These are phyloP conservation scores for Fusarium nurragi DNA, from an alignment of 2,329 filamentous ascomycete genomes.

Conservation along the genomic window DNA sequence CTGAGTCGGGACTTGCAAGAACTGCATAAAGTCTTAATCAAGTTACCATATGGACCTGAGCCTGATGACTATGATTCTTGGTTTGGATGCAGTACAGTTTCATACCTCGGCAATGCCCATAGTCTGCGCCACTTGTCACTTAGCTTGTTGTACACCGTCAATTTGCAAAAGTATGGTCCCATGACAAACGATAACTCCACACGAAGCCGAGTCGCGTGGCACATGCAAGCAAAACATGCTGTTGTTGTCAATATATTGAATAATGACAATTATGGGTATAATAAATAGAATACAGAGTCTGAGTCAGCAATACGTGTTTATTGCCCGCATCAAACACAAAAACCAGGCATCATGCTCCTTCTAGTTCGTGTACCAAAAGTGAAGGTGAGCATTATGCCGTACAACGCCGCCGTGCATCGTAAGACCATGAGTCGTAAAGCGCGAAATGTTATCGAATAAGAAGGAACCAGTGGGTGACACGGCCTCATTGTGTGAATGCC, in stretches of 20 bases:
- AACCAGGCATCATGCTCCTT: slow-evolving; percentile 15
- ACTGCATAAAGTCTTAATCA: neutral
- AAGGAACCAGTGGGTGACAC: neutral
- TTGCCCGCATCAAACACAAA: slow-evolving; percentile 16
- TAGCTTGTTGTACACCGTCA: slow-evolving; percentile 34
- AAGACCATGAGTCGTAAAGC: slow-evolving; percentile 32
- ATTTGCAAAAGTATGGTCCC: slow-evolving; percentile 23
- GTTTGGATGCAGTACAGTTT: neutral
- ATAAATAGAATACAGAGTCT: slow-evolving; percentile 6
- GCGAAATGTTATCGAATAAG: slow-evolving; percentile 3
- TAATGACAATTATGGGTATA: slow-evolving; percentile 19
- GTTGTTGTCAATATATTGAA: slow-evolving; percentile 5
- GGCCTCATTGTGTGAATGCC: neutral
- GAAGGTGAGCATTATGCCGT: slow-evolving; percentile 10
- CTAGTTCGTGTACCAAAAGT: slow-evolving; percentile 18
- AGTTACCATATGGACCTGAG: neutral
- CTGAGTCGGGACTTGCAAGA: neutral
- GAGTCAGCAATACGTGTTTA: slow-evolving; percentile 2
- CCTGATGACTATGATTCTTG: neutral
- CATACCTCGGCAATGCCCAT: slow-evolving; percentile 8
- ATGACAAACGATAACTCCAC: slow-evolving; percentile 32
- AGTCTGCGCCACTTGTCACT: slow-evolving; percentile 18
- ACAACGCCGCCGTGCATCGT: slow-evolving; percentile 32
- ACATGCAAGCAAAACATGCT: slow-evolving; percentile 15
- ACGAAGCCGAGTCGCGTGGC: slow-evolving; percentile 22